These are phyloP conservation scores for Trametes sp. DNA, from an alignment of 1,284 basidiomycete species.

Conservation along the genomic window DNA sequence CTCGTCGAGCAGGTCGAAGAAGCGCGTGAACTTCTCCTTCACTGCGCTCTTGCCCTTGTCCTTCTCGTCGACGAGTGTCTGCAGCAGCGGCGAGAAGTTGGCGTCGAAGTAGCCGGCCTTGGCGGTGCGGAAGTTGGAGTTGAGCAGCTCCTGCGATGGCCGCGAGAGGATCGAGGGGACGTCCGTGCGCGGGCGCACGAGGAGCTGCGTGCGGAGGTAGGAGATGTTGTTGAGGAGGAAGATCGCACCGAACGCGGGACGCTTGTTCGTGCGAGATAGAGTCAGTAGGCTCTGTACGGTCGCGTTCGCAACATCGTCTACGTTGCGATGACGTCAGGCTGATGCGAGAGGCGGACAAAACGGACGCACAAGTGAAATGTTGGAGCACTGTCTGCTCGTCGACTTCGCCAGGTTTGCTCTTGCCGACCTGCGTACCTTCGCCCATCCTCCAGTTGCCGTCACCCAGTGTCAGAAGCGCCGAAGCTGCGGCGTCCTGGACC, in stretches of 20 bases:
- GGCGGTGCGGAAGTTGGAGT: constrained; percentile 75
- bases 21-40: constrained; percentile 82
- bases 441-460: constrained; percentile 92
- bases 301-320: constrained; percentile 75
- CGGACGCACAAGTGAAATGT: constrained; percentile 73
- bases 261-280: constrained; percentile 67
- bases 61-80: constrained; percentile 72
- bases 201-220: constrained; percentile 65
- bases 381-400: constrained; percentile 70
- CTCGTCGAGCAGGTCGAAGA: constrained; percentile 81
- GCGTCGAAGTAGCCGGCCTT: constrained; percentile 84
- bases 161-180: constrained; percentile 61
- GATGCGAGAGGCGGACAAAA: neutral
- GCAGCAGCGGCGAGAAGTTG: constrained; percentile 80
- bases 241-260: constrained; percentile 73
- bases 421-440: constrained; percentile 72
- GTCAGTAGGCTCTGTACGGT: constrained; percentile 64
- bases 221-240: constrained; percentile 82
- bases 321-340: neutral
- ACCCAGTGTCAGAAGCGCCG: constrained; percentile 71
- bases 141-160: constrained; percentile 65
- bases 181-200: constrained; percentile 56
- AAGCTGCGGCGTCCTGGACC: constrained; percentile 68
- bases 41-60: constrained; percentile 67
- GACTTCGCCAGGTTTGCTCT: constrained; percentile 55